Evolutionary conservation across 495 filamentous ascomycete genomes (phyloP).

Genomic region (Aspergillus panamensis): DNA sequence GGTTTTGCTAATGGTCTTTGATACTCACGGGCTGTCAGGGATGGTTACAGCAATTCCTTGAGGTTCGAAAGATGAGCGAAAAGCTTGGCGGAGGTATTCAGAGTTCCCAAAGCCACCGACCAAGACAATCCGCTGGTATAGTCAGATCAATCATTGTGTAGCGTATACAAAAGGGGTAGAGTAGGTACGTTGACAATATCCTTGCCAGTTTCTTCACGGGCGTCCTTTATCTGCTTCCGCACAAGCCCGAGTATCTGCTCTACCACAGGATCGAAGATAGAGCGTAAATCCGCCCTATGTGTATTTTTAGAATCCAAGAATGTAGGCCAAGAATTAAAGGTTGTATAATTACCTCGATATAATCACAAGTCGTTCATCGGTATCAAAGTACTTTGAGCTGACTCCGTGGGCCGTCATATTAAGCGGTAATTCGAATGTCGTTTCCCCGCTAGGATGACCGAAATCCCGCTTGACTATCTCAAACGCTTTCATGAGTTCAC

Average conservation of each 20-base stretch:
- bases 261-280: constrained; percentile 55
- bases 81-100: constrained; percentile 48
- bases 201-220: not conserved
- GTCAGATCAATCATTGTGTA: not conserved
- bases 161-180: not conserved
- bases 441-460: constrained; percentile 1
- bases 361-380: constrained; percentile 6
- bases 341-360: not conserved
- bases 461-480: constrained; percentile 24
- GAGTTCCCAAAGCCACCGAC: constrained; percentile 67
- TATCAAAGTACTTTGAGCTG: not conserved
- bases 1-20: not conserved
- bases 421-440: constrained; percentile 2
- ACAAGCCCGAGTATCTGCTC: constrained; percentile 53
- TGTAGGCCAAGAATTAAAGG: not conserved
- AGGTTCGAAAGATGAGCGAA: constrained; percentile 38
- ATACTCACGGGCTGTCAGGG: constrained; percentile 8
- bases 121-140: constrained; percentile 52
- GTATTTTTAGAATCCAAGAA: not conserved
- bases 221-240: constrained; percentile 34
- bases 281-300: constrained; percentile 32
- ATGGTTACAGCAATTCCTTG: constrained; percentile 15
- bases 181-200: constrained; percentile 4
- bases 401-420: not conserved
- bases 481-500: constrained; percentile 25